Evolutionary conservation across 1,284 basidiomycete species (phyloP).

Genomic region (Puccinia horiana): DNA sequence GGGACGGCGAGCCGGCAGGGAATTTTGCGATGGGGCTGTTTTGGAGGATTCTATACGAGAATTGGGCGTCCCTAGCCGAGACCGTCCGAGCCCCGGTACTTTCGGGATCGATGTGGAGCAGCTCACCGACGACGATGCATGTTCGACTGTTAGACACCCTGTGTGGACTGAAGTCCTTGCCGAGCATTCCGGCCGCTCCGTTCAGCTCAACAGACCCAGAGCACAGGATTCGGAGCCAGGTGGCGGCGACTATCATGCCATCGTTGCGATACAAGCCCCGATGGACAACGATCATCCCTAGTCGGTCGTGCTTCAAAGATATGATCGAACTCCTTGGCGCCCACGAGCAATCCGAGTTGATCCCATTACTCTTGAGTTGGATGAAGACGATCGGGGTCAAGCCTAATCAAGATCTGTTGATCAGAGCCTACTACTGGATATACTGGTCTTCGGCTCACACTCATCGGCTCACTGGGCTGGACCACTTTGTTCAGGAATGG

Average conservation of each 20-base stretch:
- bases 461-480: background rate
- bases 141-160: conserved; percentile 20
- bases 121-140: conserved; percentile 21
- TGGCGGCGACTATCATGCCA: conserved; percentile 35
- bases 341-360: conserved; percentile 19
- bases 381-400: conserved; percentile 33
- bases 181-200: conserved; percentile 1
- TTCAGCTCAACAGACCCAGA: conserved; percentile 3
- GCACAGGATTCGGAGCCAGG: background rate
- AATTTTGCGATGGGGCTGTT: conserved; percentile 27
- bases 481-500: conserved; percentile 34
- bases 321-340: conserved; percentile 36
- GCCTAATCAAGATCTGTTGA: conserved; percentile 45
- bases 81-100: conserved; percentile 25
- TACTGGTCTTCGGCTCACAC: conserved; percentile 17
- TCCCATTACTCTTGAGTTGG: conserved; percentile 38
- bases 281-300: conserved; percentile 31
- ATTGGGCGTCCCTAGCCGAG: conserved; percentile 38
- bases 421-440: conserved; percentile 41
- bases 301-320: conserved; percentile 39
- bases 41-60: conserved; percentile 45
- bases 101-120: conserved; percentile 32
- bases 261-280: conserved; percentile 25
- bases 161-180: conserved; percentile 22
- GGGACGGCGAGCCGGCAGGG: conserved; percentile 41